Base-by-base conservation (phyloP, 768 basidiomycete species). In the Filobasidium wieringae region DNA sequence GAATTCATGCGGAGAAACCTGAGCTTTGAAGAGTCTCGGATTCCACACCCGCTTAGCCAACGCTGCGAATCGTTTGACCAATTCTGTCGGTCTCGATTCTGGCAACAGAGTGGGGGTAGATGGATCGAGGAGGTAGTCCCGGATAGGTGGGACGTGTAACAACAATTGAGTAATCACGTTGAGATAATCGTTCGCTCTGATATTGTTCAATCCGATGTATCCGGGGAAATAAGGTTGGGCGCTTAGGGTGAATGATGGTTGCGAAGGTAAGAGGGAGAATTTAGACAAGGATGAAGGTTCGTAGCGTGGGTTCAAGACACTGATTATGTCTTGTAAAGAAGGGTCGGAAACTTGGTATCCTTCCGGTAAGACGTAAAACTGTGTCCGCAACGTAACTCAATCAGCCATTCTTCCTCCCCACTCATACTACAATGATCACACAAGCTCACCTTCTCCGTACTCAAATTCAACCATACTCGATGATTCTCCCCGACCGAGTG, bases 1-100 rank as follows among this genome's bases (percentile, higher is more conserved):
- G 72, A 97, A 91, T 72, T 99, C 95, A 72, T 99, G 95, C n/a
- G 95, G 95, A 64, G 85, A 88, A 65, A 96, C 91, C 79, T 99
- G 95, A 60, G 87, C 85, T 74, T 99, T 99, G 82, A 99, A 99
- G 56, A 93, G 76, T 51, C 84, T 79, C 8, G 92, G 89, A 74
- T 95, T 97, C 95, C 95, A 99, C 36, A 96, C 69, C 75, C 97
- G 91, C 74, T 89, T 89, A 1, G 88, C 84, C 19, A 99, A 80
- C 12, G 81, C 79, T 17, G 88, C 84, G 66, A 97, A 88, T 24
- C 95, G 84, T 67, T 83, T 85, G 39, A 96, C 77, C 55, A 97
- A 81, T 70, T 99, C 95, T 7, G 88, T 78, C 31, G 63, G 56
- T 32, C 63, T 56, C 1, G 63, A 45, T 12, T 64, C 56, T 22